A percentile compares a stretch with the other conserved stretches of the same genome.
These are phyloP conservation scores for Pseudocercospora fuligena DNA, from an alignment of 2,329 filamentous ascomycete species.

Conservation along the genomic window DNA sequence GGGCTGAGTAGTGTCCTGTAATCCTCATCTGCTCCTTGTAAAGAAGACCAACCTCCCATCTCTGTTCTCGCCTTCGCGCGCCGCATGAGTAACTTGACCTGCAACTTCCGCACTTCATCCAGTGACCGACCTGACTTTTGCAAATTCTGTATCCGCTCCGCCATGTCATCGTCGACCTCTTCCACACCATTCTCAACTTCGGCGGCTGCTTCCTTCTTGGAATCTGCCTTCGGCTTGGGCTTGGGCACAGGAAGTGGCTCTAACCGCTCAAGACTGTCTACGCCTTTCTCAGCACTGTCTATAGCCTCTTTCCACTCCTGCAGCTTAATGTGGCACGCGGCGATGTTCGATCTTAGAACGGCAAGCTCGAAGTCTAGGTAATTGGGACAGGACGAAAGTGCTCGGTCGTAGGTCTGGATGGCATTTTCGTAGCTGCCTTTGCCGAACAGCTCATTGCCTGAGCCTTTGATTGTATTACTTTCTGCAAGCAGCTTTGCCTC, in stretches of 20 bases:
- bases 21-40: constrained; percentile 79
- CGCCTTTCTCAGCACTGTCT: constrained; percentile 70
- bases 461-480: constrained; percentile 72
- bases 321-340: constrained; percentile 85
- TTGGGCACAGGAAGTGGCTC: constrained; percentile 47
- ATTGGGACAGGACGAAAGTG: constrained; percentile 76
- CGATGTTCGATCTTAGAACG: constrained; percentile 84
- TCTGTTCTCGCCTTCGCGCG: constrained; percentile 74
- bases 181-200: constrained; percentile 50
- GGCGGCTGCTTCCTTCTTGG: constrained; percentile 26
- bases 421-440: constrained; percentile 74
- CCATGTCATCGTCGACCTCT: constrained; percentile 55
- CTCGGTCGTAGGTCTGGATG: constrained; percentile 80
- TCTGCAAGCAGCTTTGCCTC: constrained; percentile 67
- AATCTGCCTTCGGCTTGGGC: constrained; percentile 28
- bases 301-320: constrained; percentile 84
- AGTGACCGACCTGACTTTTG: constrained; percentile 48
- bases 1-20: constrained; percentile 66
- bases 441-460: constrained; percentile 80
- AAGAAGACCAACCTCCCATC: constrained; percentile 75
- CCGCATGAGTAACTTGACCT: constrained; percentile 80
- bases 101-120: constrained; percentile 74
- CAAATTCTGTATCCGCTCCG: constrained; percentile 49
- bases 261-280: constrained; percentile 73
- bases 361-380: constrained; percentile 89